Evolutionary conservation across 2,329 filamentous ascomycete genomes (phyloP).

Genomic region (Sordariomycetes sp.): DNA sequence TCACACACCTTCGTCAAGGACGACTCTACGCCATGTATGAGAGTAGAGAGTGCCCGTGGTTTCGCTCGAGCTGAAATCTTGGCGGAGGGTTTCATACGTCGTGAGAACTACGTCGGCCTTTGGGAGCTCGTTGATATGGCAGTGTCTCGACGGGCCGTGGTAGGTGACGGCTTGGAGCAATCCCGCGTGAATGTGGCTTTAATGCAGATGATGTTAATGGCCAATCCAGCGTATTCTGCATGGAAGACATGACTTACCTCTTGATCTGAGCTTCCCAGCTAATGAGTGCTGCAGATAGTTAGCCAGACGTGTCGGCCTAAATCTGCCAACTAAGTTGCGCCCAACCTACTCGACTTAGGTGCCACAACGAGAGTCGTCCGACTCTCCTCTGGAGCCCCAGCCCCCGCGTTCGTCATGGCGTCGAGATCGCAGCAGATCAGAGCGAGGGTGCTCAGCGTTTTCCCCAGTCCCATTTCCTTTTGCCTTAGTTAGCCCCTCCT

Average conservation of each 20-base stretch:
- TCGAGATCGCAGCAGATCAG: constrained; percentile 16
- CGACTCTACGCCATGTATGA: constrained; percentile 18
- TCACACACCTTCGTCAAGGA: constrained; percentile 26
- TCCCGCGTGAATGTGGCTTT: neutral
- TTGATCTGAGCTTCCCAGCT: constrained; percentile 12
- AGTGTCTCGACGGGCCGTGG: neutral
- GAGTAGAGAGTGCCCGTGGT: constrained; percentile 3
- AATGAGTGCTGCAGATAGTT: constrained; percentile 9
- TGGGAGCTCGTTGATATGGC: no score
- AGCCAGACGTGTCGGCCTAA: neutral
- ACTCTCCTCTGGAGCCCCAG: neutral
- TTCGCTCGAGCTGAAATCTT: neutral
- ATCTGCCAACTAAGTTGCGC: neutral
- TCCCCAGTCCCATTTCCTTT: constrained; percentile 24
- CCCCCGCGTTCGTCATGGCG: constrained; percentile 5
- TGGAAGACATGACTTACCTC: neutral
- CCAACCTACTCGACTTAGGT: neutral
- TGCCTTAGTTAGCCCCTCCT: neutral
- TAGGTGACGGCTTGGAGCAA: neutral
- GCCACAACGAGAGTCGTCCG: neutral
- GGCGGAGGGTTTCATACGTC: neutral
- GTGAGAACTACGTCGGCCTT: neutral
- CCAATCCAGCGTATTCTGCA: neutral
- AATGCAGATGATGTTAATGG: neutral
- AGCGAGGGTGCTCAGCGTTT: constrained; percentile 18